phyloP scores from a whole-genome alignment of 306 rosid genomes.

The Vicia villosa region DNA sequence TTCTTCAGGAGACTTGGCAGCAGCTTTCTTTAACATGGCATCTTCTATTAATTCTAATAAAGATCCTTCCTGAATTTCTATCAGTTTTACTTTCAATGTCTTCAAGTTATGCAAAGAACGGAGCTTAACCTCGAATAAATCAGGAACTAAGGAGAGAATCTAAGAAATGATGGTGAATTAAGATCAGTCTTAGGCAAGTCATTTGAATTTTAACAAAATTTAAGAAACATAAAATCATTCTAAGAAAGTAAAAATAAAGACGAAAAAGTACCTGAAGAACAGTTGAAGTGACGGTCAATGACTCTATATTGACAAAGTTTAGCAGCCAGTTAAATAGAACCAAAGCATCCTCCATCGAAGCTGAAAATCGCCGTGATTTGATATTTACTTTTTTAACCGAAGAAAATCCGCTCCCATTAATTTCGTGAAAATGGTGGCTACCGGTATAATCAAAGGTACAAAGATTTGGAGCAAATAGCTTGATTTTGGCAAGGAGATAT shows the following conservation, averaged over 20 bases:
- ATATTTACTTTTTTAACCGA: conserved; percentile 6
- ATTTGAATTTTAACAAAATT: not conserved
- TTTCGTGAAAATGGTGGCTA: not conserved
- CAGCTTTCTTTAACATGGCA: not conserved
- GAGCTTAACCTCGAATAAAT: not conserved
- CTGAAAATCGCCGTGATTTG: not conserved
- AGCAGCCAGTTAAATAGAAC: conserved; percentile 9
- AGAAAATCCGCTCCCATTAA: conserved; percentile 8
- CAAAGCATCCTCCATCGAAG: not conserved
- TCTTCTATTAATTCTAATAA: not conserved
- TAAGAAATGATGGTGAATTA: conserved; percentile 8
- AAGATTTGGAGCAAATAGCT: conserved; percentile 16
- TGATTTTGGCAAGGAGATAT: not conserved
- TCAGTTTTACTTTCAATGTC: not conserved
- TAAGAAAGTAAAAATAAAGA: not conserved
- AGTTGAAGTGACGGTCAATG: conserved; percentile 11
- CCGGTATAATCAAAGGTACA: not conserved
- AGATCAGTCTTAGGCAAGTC: not conserved
- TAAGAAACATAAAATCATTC: not conserved
- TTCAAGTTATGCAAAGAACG: conserved; percentile 22
- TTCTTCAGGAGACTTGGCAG: not conserved
- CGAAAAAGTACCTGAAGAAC: conserved; percentile 29
- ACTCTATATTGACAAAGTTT: conserved; percentile 10
- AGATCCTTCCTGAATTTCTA: not conserved
- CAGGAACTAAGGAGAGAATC: conserved; percentile 35